Evolutionary conservation across 2,329 filamentous ascomycete genomes (phyloP).

Genomic region (Verticillium nonalfalfae): DNA sequence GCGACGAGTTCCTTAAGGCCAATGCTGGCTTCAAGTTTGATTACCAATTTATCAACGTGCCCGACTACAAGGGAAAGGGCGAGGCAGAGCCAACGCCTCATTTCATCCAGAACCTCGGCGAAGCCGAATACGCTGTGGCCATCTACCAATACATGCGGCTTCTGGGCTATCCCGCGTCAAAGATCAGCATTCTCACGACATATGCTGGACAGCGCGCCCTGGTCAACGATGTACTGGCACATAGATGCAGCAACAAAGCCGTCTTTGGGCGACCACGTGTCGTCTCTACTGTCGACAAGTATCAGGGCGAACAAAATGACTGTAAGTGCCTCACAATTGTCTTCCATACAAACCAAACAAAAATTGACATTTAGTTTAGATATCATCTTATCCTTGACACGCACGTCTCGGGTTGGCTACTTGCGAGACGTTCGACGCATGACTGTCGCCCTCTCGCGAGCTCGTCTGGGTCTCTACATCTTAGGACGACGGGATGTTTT

Average conservation of each 20-base stretch:
- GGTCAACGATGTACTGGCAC: constrained; percentile 77
- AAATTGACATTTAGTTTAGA: constrained; percentile 44
- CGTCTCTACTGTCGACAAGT: constrained; percentile 95
- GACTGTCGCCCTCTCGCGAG: constrained; percentile 90
- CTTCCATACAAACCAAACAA: not conserved
- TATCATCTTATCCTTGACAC: constrained; percentile 86
- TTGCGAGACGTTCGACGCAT: constrained; percentile 88
- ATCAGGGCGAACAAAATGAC: constrained; percentile 98
- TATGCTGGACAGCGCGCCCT: constrained; percentile 90
- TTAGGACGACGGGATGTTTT: constrained; percentile 85
- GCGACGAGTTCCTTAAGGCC: constrained; percentile 67
- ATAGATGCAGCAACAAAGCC: constrained; percentile 75
- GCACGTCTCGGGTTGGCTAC: constrained; percentile 85
- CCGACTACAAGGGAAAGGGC: constrained; percentile 84
- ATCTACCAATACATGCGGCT: constrained; percentile 97
- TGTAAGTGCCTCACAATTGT: constrained; percentile 54
- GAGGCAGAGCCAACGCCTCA: constrained; percentile 88
- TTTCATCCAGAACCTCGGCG: constrained; percentile 93
- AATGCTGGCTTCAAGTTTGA: constrained; percentile 93
- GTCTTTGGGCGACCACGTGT: constrained; percentile 86
- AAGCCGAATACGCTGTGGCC: constrained; percentile 94
- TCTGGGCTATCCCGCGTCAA: constrained; percentile 77
- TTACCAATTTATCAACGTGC: constrained; percentile 94
- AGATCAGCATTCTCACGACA: constrained; percentile 85
- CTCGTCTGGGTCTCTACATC: constrained; percentile 85